Evolutionary conservation across 2,329 filamentous ascomycete genomes (phyloP), one percentile per base, ranked within the genome.

Genomic region (Ophiosphaerella narmari): DNA sequence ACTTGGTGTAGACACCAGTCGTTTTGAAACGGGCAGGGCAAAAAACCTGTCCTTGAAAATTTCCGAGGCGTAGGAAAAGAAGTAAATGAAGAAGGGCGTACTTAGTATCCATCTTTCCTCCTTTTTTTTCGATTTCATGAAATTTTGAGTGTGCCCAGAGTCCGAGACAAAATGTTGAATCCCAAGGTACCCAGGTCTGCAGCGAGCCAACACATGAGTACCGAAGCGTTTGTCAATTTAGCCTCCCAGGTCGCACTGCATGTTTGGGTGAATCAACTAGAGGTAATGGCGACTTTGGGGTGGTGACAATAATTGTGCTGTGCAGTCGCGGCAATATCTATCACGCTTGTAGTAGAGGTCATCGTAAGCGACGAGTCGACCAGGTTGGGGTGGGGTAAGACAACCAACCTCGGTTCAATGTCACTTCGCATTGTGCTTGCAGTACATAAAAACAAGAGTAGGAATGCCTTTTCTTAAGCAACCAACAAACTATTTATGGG

Each of bases 1-100:
- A n/a, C 34, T 39, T 47, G 42, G 42, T 40, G 52, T 47, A 46
- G 38, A 37, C 13, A 31, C 38, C 43, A 32, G 50, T 21, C 41
- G 59, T 62, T 62, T 58, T 50, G 51, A 59, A 60, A 62, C 59
- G 33, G 31, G 26, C 45, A 48, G 48, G 21, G 18, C 26, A 40
- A 29, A 24, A 48, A 41, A 42, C 18, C 4, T 18, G 38, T 39
- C 44, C 40, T 43, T 18, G 18, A 39, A 52, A 43, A 39, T 46
- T 49, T 29, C 38, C 12, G 6, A 29, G 12, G 38, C 43, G 24
- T 33, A 32, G 23, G 14, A 23, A 29, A 32, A 48, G n/a, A 38
- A 42, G 36, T 32, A 36, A 38, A 32, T 37, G 9, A 37, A 39
- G 9, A 37, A 39, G 23, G 18, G 3, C 18, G 18, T 21, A 21